Percentiles rank a stretch among this genome's conserved stretches.
Evolutionary conservation across 2,329 filamentous ascomycete species (phyloP).

Genomic region (Fusarium sp.): DNA sequence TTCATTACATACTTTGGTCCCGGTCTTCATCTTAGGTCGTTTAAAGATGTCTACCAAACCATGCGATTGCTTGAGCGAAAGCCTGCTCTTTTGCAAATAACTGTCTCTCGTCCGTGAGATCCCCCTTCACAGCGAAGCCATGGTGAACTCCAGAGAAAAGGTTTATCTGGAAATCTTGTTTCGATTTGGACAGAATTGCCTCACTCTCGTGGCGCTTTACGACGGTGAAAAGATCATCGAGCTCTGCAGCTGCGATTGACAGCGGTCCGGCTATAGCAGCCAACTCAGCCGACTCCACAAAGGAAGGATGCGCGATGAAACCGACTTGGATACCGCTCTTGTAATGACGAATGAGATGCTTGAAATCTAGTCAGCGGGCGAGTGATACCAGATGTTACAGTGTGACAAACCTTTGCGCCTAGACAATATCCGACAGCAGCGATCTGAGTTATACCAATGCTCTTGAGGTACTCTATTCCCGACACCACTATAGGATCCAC

Average conservation of each 20-base stretch:
- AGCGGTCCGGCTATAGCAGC: constrained; percentile 74
- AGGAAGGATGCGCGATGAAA: constrained; percentile 81
- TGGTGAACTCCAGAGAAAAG: constrained; percentile 79
- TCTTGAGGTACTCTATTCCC: constrained; percentile 65
- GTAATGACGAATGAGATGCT: constrained; percentile 76
- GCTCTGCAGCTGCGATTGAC: constrained; percentile 75
- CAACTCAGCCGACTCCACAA: constrained; percentile 76
- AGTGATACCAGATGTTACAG: rapidly evolving
- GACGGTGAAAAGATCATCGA: constrained; percentile 73
- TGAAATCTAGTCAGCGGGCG: background rate
- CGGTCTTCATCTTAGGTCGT: too few relatives aligned
- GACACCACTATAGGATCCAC: constrained; percentile 50
- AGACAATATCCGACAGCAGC: constrained; percentile 81
- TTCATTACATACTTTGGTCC: too few relatives aligned
- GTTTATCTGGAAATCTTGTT: constrained; percentile 79
- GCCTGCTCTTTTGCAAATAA: constrained; percentile 85
- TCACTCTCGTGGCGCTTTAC: constrained; percentile 75
- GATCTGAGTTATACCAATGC: constrained; percentile 68
- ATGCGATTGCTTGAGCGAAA: constrained; percentile 80
- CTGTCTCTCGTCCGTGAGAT: constrained; percentile 64
- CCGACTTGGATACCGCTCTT: constrained; percentile 75
- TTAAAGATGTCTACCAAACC: constrained; percentile 69
- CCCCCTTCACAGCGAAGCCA: constrained; percentile 79
- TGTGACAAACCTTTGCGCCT: constrained; percentile 70
- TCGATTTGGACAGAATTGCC: constrained; percentile 67